A percentile compares a stretch with the other conserved stretches of the same genome.
Evolutionary conservation across 371 early-diverging fungal species (phyloP).

Genomic region (Circinella minor): DNA sequence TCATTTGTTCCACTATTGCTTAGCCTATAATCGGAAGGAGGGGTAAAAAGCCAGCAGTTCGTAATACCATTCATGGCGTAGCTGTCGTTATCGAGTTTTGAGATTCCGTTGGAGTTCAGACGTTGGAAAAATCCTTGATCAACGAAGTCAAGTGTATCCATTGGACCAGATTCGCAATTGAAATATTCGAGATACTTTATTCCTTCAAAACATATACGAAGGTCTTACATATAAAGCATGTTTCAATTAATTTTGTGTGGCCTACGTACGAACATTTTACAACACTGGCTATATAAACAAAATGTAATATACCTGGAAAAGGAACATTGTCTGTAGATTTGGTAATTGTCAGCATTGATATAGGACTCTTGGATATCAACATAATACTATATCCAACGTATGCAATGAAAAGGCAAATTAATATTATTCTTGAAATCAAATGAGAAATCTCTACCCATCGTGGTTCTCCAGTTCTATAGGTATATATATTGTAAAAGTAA

Average conservation of each 20-base stretch:
- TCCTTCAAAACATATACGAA: conserved; percentile 34
- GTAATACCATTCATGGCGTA: background rate
- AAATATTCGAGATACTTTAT: conserved; percentile 4
- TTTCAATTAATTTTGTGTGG: too few relatives aligned
- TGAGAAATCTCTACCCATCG: background rate
- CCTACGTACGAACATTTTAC: too few relatives aligned
- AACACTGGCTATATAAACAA: too few relatives aligned
- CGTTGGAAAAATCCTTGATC: background rate
- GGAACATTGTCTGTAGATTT: background rate
- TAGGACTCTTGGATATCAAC: background rate
- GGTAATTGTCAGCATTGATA: background rate
- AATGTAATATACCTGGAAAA: conserved; percentile 1
- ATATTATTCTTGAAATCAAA: background rate
- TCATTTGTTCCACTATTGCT: background rate
- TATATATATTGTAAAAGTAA: background rate
- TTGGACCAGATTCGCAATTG: background rate
- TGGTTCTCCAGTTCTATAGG: background rate
- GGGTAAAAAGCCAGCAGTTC: background rate
- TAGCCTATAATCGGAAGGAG: background rate
- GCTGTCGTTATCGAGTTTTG: background rate
- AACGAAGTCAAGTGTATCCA: background rate
- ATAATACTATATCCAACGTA: background rate
- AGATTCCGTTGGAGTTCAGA: background rate
- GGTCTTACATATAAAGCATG: background rate
- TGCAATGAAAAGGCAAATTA: background rate